phyloP scores from a whole-genome alignment of 2,329 filamentous ascomycete species.

The Ceratocystis alfenasii region DNA sequence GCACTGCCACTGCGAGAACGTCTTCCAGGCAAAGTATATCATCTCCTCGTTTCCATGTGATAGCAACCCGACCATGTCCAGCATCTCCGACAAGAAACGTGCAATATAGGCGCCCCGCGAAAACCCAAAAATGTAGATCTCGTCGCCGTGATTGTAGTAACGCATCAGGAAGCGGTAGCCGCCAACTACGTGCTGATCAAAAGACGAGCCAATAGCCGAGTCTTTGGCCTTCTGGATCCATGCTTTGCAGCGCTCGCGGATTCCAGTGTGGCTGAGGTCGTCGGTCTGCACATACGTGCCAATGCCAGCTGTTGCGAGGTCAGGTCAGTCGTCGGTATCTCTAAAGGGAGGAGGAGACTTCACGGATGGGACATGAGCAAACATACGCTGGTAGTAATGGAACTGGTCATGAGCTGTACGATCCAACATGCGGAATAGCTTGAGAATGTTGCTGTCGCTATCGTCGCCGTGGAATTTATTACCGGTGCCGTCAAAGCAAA shows the following conservation, averaged over 20 bases:
- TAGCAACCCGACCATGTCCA: slow-evolving; percentile 68
- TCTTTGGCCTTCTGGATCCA: slow-evolving; percentile 66
- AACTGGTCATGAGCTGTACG: slow-evolving; percentile 49
- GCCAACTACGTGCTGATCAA: slow-evolving; percentile 71
- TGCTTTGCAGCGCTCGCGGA: slow-evolving; percentile 45
- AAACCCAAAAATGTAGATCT: slow-evolving; percentile 65
- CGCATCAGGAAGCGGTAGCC: slow-evolving; percentile 72
- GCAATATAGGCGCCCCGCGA: slow-evolving; percentile 62
- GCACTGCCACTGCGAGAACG: slow-evolving; percentile 61
- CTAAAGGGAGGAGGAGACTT: not conserved
- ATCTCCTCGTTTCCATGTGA: slow-evolving; percentile 77
- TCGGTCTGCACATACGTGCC: slow-evolving; percentile 58
- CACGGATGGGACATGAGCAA: fast-evolving
- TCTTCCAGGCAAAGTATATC: slow-evolving; percentile 74
- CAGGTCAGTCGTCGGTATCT: slow-evolving; percentile 14
- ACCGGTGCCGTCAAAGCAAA: slow-evolving; percentile 53
- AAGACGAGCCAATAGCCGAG: slow-evolving; percentile 66
- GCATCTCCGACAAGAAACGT: slow-evolving; percentile 68
- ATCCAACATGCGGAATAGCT: slow-evolving; percentile 59
- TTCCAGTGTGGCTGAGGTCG: slow-evolving; percentile 46
- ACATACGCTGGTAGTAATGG: slow-evolving; percentile 51
- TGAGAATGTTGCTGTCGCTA: slow-evolving; percentile 54
- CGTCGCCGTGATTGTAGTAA: slow-evolving; percentile 52
- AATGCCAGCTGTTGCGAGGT: slow-evolving; percentile 44
- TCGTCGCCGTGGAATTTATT: slow-evolving; percentile 53